Evolutionary conservation across 306 rosid genomes (phyloP).

Genomic region (Canavalia gladiata): DNA sequence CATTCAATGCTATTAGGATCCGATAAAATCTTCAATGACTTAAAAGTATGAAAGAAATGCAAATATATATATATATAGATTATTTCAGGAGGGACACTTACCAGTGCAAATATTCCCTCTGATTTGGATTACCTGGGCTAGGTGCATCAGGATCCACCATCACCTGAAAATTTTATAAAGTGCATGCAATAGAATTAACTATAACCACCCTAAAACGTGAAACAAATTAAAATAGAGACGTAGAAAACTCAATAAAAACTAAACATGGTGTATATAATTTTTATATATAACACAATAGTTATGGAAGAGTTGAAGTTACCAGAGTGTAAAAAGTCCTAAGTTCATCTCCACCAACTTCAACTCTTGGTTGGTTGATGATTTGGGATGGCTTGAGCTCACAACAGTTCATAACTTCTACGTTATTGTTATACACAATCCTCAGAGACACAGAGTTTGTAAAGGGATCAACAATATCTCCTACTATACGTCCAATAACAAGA

Average conservation of each 20-base stretch:
- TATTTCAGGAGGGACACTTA: no score
- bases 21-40: no score
- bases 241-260: not conserved
- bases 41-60: no score
- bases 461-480: constrained; percentile 48
- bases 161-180: constrained; percentile 24
- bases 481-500: constrained; percentile 41
- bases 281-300: not conserved
- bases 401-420: constrained; percentile 22
- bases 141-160: constrained; percentile 56
- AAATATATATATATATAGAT: no score
- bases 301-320: constrained; percentile 6
- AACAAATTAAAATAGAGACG: not conserved
- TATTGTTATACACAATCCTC: constrained; percentile 22
- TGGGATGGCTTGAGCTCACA: constrained; percentile 40
- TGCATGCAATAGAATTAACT: not conserved
- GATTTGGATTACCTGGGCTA: constrained; percentile 48
- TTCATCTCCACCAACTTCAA: constrained; percentile 43
- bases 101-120: constrained; percentile 50
- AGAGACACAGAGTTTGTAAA: constrained; percentile 19
- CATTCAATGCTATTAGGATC: no score
- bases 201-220: not conserved
- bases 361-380: constrained; percentile 41
- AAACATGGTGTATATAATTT: not conserved
- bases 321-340: constrained; percentile 38